Base-by-base conservation (phyloP, 495 filamentous ascomycete genomes). In the Lepidopterella palustris region DNA sequence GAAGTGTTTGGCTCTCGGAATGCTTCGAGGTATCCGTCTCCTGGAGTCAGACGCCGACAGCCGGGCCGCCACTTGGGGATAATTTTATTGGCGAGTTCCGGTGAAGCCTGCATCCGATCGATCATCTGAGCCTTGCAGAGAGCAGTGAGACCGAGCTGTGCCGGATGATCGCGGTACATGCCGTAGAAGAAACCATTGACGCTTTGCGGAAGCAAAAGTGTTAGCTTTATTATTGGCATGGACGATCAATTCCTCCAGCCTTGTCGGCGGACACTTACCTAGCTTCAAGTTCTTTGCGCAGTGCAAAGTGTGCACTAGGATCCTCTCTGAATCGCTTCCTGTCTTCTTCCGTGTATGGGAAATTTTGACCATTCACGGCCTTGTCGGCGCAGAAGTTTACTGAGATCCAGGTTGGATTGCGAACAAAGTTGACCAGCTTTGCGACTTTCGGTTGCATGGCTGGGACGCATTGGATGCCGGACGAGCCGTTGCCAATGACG, bases 41-140 rank as follows among this genome's bases (percentile, higher is more conserved):
- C 69, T 5, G 69, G 69, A 9, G 69, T 65, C 27, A 71, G 62
- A 45, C 69, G 57, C 8, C 69, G 61, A 57, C 69, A 71, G 21
- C 69, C 69, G 13, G 61, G 64, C 26, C 64, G 60, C 64, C 64
- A 71, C 48, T 70, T 67, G 23, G 69, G 69, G 20, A 71, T 67
- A 25, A 71, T 54, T 26, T 65, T 70, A 2, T 71, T 65, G 49
- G 45, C 64, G 45, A 78, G 64, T 8, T 67, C 65, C 0, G 69
- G 62, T 45, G 77, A 70, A 45, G 70, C 49, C n/a, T 69, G 71
- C 3, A 79, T 64, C 54, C 74, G 72, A 26, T 71, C 59, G 9
- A 63, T 55, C 75, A 76, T 78, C 40, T 74, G 68, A 31, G n/a
- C 9, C 28, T 39, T 58, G 45, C 42, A 50, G 32, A 27, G 21